Percentiles rank a stretch among this genome's conserved stretches.
Evolutionary conservation across 306 rosid genomes (phyloP).

Genomic region (Cucurbita maxima): DNA sequence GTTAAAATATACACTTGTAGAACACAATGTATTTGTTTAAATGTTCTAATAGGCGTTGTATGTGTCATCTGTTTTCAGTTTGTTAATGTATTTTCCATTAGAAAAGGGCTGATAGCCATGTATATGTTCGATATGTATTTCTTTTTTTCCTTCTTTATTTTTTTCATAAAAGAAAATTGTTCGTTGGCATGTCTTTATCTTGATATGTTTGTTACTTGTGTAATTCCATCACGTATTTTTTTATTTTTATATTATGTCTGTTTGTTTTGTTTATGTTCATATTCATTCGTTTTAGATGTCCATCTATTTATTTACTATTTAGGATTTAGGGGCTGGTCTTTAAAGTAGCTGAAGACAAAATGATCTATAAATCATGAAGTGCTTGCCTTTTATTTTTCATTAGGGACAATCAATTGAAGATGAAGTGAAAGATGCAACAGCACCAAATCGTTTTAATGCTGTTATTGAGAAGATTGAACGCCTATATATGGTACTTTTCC

Average conservation of each 20-base stretch:
- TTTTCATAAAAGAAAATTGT: neutral
- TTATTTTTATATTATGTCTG: neutral
- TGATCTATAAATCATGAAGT: neutral
- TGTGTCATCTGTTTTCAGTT: neutral
- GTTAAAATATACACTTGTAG: neutral
- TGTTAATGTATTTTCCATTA: neutral
- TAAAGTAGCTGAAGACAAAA: neutral
- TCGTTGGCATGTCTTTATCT: neutral
- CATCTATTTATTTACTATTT: neutral
- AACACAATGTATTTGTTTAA: neutral
- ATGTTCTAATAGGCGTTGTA: neutral
- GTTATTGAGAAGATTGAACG: constrained; percentile 96
- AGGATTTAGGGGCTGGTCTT: neutral
- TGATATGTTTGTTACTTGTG: neutral
- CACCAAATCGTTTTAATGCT: constrained; percentile 86
- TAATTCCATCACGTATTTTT: neutral
- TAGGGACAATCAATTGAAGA: constrained; percentile 52
- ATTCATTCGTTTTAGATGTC: neutral
- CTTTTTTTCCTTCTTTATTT: neutral
- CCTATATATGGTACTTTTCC: constrained; percentile 57
- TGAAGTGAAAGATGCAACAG: constrained; percentile 54
- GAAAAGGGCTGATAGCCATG: neutral
- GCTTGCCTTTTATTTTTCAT: neutral
- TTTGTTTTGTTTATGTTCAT: neutral
- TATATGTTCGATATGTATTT: neutral